Base-by-base conservation (phyloP, 2,329 filamentous ascomycete species). In the Curvularia sp. region DNA sequence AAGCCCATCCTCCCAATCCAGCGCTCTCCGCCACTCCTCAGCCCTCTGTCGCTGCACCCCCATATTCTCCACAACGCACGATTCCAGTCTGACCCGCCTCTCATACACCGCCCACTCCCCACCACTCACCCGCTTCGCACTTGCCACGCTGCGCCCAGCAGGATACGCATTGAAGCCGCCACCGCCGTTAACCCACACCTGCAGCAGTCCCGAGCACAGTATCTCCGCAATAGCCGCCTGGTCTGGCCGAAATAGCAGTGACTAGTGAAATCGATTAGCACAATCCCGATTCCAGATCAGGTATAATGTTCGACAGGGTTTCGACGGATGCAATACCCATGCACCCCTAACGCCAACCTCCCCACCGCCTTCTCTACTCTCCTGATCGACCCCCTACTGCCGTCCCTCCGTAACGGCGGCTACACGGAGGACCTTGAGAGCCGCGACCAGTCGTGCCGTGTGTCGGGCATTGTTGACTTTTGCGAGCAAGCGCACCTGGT, bases 141-240 rank as follows among this genome's bases (percentile, higher is more conserved):
- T 71, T 7, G 60, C 58, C 21, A 68, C 65, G 19, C 72, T 75
- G 8, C 57, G 43, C 1, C 71, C 71, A 4, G 73, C 71, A 0
- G 64, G 68, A 61, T 66, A 72, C 21, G 64, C 64, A 57, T 74
- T 74, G 23, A 75, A 67, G 0, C 72, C 72, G 1, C 66, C 71
- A 4, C 69, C 72, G 12, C 61, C 56, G 2, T 71, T 65, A 0
- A 69, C 58, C 69, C 69, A 75, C 1, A 70, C 69, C 38, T 70
- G 65, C 28, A 74, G 53, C 19, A 75, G 25, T 1, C 61, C 70
- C 3, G 70, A 73, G 51, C 63, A 67, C 5, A 75, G 69, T 3
- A 75, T 73, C 49, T 75, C 73, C 9, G 69, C 71, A 1, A 75
- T 64, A 0, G 59, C 62, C 1, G 65, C 70, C 45, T 74, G 71